Percentiles rank a stretch among this genome's conserved stretches.
These are phyloP conservation scores for Tetracentron sinense DNA, from an alignment of 164 flowering plant genomes.

Conservation along the genomic window DNA sequence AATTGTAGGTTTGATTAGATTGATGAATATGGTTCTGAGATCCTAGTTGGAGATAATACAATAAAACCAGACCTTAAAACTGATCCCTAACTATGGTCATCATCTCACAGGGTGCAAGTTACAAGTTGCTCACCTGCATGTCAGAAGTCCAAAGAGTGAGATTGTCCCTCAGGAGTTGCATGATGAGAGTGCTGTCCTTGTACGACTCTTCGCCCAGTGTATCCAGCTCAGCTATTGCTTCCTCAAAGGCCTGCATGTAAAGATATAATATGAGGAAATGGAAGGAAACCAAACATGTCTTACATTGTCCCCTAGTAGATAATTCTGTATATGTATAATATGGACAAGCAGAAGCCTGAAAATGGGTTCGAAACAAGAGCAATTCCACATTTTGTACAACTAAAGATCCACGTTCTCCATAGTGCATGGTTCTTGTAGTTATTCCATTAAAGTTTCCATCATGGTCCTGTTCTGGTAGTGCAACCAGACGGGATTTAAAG, in stretches of 20 bases:
- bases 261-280: background rate
- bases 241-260: conserved; percentile 52
- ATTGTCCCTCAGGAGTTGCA: conserved; percentile 83
- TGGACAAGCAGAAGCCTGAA: too few relatives aligned
- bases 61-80: too few relatives aligned
- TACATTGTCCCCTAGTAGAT: too few relatives aligned
- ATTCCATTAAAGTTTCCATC: too few relatives aligned
- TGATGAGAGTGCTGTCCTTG: conserved; percentile 79
- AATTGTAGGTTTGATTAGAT: background rate
- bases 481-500: background rate
- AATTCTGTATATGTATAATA: too few relatives aligned
- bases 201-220: conserved; percentile 61
- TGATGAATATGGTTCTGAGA: background rate
- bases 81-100: too few relatives aligned
- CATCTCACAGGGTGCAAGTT: too few relatives aligned
- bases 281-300: background rate
- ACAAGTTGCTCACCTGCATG: conserved; percentile 38
- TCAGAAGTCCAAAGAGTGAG: conserved; percentile 87
- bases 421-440: too few relatives aligned
- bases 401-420: too few relatives aligned
- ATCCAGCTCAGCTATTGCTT: conserved; percentile 63
- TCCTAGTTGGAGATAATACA: too few relatives aligned
- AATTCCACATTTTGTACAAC: too few relatives aligned
- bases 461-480: background rate
- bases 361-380: too few relatives aligned